phyloP scores from a whole-genome alignment of 208 protist species.

The Blechomonas ayalai region DNA sequence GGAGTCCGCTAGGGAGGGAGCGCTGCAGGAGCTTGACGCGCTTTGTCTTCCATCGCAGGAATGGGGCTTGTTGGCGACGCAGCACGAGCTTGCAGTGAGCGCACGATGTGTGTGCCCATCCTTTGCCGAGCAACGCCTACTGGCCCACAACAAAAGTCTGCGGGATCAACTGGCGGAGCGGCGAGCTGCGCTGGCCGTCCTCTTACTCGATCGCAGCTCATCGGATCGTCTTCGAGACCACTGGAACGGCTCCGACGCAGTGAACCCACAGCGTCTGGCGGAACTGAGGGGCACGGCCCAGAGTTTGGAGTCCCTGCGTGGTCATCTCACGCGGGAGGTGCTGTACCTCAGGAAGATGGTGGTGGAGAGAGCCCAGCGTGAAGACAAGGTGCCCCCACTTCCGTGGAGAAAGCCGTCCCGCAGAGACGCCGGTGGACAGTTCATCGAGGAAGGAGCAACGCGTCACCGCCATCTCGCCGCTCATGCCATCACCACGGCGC shows the following conservation, averaged over 20 bases:
- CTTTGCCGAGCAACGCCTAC: slow-evolving; percentile 10
- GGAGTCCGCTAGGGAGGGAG: slow-evolving; percentile 2
- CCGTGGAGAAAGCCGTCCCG: no score
- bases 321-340: slow-evolving; percentile 24
- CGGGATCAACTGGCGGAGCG: slow-evolving; percentile 5
- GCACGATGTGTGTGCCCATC: slow-evolving; percentile 8
- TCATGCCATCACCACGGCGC: slow-evolving; percentile 5
- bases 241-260: no score
- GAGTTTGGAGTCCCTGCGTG: slow-evolving; percentile 13
- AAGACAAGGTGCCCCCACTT: no score
- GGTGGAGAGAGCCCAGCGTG: not conserved
- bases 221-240: no score
- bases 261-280: slow-evolving; percentile 2
- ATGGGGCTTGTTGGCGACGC: not conserved
- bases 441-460: no score
- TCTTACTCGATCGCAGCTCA: no score
- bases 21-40: not conserved
- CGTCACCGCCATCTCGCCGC: no score
- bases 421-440: no score
- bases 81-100: slow-evolving; percentile 3
- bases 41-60: not conserved
- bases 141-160: slow-evolving; percentile 2
- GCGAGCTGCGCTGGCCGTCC: no score
- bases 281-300: not conserved
- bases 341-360: slow-evolving; percentile 35